Evolutionary conservation across 108 stramenopile genomes (phyloP).

Genomic region (Skeletonema tropicum): DNA sequence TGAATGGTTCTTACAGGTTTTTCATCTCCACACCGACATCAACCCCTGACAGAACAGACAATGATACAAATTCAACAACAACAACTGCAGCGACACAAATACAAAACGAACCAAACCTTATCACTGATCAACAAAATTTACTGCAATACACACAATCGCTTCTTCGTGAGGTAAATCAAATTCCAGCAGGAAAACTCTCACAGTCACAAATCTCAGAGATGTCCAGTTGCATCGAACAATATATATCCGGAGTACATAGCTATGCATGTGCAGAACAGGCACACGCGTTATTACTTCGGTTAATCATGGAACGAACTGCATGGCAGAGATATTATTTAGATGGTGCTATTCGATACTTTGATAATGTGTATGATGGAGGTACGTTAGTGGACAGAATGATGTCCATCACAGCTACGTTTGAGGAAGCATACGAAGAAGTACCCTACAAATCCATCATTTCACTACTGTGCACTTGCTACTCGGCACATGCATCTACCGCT

Average conservation of each 20-base stretch:
- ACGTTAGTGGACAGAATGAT: constrained; percentile 1
- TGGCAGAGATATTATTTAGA: not conserved
- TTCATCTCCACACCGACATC: not conserved
- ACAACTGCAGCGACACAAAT: not conserved
- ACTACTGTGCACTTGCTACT: constrained; percentile 26
- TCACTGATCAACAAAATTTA: not conserved
- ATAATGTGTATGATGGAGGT: not conserved
- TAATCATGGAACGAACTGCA: constrained; percentile 27
- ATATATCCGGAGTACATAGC: constrained; percentile 27
- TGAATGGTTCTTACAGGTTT: not conserved
- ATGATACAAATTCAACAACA: not conserved
- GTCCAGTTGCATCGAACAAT: constrained; percentile 31
- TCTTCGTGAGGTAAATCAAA: not conserved
- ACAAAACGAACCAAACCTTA: not conserved
- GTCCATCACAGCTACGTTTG: not conserved
- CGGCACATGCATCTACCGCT: constrained; percentile 31
- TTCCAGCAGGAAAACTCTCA: constrained; percentile 18
- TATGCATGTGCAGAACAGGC: constrained; percentile 37
- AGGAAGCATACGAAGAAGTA: constrained; percentile 1
- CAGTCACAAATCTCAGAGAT: constrained; percentile 18
- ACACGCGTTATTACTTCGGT: constrained; percentile 24
- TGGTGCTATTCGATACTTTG: not conserved
- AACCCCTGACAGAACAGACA: not conserved
- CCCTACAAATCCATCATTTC: constrained; percentile 43
- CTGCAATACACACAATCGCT: constrained; percentile 20